Evolutionary conservation across 2,329 filamentous ascomycete species (phyloP).

Genomic region (Dryadomyces quercus-mongolicae): DNA sequence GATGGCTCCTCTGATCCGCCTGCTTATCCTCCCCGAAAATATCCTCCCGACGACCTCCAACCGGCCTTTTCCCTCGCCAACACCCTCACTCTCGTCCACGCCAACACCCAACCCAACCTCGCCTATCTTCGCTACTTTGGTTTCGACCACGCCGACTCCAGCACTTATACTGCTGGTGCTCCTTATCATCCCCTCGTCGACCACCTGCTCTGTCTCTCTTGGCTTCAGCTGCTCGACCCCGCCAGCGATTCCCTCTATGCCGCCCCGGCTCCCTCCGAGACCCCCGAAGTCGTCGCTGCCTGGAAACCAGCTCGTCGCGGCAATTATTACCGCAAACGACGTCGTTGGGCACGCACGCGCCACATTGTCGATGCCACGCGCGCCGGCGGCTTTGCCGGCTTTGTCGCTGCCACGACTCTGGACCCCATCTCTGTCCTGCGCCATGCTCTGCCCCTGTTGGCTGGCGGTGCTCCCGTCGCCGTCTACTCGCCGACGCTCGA

Average conservation of each 20-base stretch:
- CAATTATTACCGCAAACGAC: slow-evolving; percentile 78
- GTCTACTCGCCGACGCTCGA: slow-evolving; percentile 78
- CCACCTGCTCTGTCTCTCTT: slow-evolving; percentile 74
- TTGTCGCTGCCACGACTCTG: slow-evolving; percentile 74
- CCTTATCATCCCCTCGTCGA: slow-evolving; percentile 64
- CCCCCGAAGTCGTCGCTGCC: slow-evolving; percentile 48
- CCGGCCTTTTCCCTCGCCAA: slow-evolving; percentile 58
- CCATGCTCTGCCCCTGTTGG: slow-evolving; percentile 65
- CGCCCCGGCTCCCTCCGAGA: slow-evolving; percentile 46
- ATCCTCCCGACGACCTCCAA: slow-evolving; percentile 35
- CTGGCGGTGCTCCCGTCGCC: slow-evolving; percentile 72
- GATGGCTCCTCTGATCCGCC: no score
- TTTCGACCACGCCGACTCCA: slow-evolving; percentile 58
- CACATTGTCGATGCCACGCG: slow-evolving; percentile 64
- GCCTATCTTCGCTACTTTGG: slow-evolving; percentile 80
- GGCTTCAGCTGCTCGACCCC: slow-evolving; percentile 81
- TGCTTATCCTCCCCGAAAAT: slow-evolving; percentile 8
- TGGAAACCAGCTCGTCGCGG: slow-evolving; percentile 77
- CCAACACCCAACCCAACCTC: slow-evolving; percentile 78
- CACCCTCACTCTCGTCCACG: slow-evolving; percentile 69
- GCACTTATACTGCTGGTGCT: slow-evolving; percentile 30
- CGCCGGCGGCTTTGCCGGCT: slow-evolving; percentile 66
- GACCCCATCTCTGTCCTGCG: slow-evolving; percentile 66
- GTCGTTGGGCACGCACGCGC: slow-evolving; percentile 64
- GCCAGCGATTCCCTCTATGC: slow-evolving; percentile 61